These are phyloP conservation scores for Sporisorium exsertum DNA, from an alignment of 1,284 basidiomycete genomes.

Conservation along the genomic window DNA sequence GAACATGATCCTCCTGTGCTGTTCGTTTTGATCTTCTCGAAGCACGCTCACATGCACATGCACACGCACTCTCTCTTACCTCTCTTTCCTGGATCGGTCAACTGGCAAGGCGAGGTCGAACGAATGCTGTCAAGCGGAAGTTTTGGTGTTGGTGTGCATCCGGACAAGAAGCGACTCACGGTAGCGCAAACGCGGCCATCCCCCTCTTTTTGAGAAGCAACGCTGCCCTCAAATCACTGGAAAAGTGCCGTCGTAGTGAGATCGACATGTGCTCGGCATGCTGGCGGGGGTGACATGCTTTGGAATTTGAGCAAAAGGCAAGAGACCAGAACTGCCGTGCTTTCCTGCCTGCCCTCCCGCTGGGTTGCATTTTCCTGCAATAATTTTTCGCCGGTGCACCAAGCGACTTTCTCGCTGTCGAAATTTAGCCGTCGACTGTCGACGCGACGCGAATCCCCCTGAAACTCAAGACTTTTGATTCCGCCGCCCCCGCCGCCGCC, in stretches of 20 bases:
- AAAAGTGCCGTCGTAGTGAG: background rate
- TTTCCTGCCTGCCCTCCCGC: too few species aligned
- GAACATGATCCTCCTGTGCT: background rate
- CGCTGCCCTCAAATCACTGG: constrained; percentile 4
- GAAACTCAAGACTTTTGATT: too few species aligned
- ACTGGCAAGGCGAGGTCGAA: constrained; percentile 5
- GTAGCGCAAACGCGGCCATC: background rate
- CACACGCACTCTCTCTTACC: background rate
- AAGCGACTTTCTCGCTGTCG: too few species aligned
- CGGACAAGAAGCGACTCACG: background rate
- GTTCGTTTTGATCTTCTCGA: background rate
- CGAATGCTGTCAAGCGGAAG: background rate
- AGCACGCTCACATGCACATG: background rate
- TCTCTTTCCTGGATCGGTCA: background rate
- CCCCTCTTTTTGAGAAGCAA: background rate
- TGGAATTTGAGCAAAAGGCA: too few species aligned
- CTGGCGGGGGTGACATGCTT: too few species aligned
- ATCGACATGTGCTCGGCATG: too few species aligned
- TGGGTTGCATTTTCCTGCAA: too few species aligned
- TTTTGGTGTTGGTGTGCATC: background rate
- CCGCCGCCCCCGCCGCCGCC: too few species aligned
- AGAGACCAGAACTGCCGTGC: too few species aligned
- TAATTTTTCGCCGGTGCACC: too few species aligned
- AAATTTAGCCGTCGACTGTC: too few species aligned
- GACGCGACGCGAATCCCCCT: too few species aligned